phyloP scores from a whole-genome alignment of 352 stramenopile species.

The Elongisporangium undulatum region DNA sequence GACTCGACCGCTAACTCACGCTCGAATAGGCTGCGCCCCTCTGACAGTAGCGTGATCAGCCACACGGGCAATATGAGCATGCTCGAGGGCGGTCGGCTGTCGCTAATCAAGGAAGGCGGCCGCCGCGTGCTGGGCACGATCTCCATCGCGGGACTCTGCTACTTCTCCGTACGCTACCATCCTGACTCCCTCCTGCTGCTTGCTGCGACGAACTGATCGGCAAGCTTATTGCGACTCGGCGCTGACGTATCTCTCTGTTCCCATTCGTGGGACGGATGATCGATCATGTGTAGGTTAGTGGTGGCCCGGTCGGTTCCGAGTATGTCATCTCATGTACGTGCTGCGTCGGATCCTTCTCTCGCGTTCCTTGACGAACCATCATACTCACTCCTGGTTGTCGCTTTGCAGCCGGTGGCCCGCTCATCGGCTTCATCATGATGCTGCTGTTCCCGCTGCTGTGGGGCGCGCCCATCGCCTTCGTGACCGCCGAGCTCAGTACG shows the following conservation, averaged over 20 bases:
- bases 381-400: background rate
- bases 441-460: slow-evolving; percentile 88
- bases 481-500: slow-evolving; percentile 91
- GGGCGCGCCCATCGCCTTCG: slow-evolving; percentile 86
- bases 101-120: slow-evolving; percentile 34
- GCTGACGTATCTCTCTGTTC: background rate
- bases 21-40: background rate
- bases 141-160: slow-evolving; percentile 52
- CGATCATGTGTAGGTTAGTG: slow-evolving; percentile 20
- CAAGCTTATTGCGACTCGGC: background rate
- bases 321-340: slow-evolving; percentile 36
- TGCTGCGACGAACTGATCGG: background rate
- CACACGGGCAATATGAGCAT: slow-evolving; percentile 17
- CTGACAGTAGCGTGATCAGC: slow-evolving; percentile 2
- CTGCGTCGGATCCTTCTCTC: background rate
- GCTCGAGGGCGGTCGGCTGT: slow-evolving; percentile 25
- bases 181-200: background rate
- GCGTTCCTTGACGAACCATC: background rate
- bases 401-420: slow-evolving; percentile 29
- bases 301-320: slow-evolving; percentile 34
- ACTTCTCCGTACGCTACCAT: slow-evolving; percentile 38
- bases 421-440: slow-evolving; percentile 85
- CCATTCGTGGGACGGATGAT: background rate
- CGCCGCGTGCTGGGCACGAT: slow-evolving; percentile 50
- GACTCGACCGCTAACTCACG: too few relatives aligned